Evolutionary conservation across 495 filamentous ascomycete genomes (phyloP), one percentile per base, ranked within the genome.

Genomic region (Penicillium mononematosum): DNA sequence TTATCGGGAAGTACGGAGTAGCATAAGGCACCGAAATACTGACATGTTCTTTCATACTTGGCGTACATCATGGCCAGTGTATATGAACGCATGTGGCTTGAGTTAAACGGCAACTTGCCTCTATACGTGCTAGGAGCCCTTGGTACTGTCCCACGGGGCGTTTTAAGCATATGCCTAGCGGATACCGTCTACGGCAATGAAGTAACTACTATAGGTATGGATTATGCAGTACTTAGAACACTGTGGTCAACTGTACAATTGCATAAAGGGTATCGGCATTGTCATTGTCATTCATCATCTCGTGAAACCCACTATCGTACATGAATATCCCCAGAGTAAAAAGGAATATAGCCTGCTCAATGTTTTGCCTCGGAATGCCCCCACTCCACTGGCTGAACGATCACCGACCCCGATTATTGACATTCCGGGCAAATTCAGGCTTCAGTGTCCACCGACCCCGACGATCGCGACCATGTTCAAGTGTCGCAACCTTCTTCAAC

Each of bases 371-470:
- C 9, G 7, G 36, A 16, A 39, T 17, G 36, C 6, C 8, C 16
- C n/a, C 36, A 39, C 7, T 7, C 14, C 34, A n/a, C 36, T 6
- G 7, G 7, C 16, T 29, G 7, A 12, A 22, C n/a, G 29, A 4
- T 27, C 36, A 27, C 17, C 17, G 31, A 32, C 31, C 34, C 38
- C 34, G 41, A 25, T 51, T 61, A 5, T 27, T 39, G n/a, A 20
- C 20, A 41, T 47, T 45, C 11, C 43, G 20, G 17, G 68, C 62
- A 69, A 80, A 87, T 65, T 87, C 83, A 42, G 82, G 78, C 70
- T 82, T 87, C 65, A 88, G 59, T 16, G 75, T 74, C 86, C 85
- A 89, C 41, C 71, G 75, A 6, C 82, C 84, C 59, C 85, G 74
- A 27, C 82, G 83, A 24, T 73, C 72, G 9, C 78, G 66, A 8